These are phyloP conservation scores for Carex parvula DNA, from an alignment of 176 grass and related monocot genomes.

Conservation along the genomic window DNA sequence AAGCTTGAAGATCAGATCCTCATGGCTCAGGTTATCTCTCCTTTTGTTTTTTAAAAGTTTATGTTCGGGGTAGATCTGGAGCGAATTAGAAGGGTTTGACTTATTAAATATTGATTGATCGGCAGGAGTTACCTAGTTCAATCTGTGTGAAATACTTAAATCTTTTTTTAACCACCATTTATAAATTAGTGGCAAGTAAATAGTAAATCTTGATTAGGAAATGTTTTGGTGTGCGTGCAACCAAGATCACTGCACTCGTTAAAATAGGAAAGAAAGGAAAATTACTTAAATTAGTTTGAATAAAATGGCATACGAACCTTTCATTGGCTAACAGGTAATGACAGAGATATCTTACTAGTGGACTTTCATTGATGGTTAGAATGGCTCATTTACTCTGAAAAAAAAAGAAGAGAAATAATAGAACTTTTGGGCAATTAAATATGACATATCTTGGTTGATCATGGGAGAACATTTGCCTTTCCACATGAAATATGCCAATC, in stretches of 20 bases:
- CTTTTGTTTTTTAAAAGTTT: neutral
- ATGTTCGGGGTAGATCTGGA: constrained; percentile 4
- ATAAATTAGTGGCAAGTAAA: neutral
- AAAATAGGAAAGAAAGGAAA: neutral
- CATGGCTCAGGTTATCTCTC: constrained; percentile 52
- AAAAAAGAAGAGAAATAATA: neutral
- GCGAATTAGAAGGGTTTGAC: neutral
- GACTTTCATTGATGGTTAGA: neutral
- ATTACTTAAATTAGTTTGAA: neutral
- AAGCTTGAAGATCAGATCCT: constrained; percentile 66
- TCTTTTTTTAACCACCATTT: neutral
- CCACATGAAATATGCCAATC: neutral
- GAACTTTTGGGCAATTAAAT: neutral
- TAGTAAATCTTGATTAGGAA: neutral
- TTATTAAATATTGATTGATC: neutral
- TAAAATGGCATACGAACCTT: neutral
- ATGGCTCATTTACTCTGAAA: neutral
- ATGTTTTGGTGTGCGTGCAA: constrained; percentile 4
- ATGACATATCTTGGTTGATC: neutral
- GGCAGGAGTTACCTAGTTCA: neutral
- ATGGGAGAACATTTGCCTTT: neutral
- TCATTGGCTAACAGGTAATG: neutral
- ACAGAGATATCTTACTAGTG: neutral
- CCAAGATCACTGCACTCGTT: neutral
- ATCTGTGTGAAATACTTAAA: neutral